These are phyloP conservation scores for Pisolithus albus DNA, from an alignment of 768 basidiomycete genomes.

Conservation along the genomic window DNA sequence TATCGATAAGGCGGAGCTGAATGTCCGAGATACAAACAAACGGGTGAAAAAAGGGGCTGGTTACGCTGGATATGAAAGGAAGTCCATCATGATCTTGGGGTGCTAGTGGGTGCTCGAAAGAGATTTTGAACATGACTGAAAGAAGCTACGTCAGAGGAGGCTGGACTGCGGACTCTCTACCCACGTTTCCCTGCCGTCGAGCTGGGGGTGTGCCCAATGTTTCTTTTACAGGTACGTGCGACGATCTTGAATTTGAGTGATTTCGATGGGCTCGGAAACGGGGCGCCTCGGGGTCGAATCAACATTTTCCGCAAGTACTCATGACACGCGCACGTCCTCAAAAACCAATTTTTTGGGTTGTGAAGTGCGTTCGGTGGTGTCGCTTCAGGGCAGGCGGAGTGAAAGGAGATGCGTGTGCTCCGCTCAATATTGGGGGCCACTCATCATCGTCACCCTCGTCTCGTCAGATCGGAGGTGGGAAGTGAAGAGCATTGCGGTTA, in stretches of 20 bases:
- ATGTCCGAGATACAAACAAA: conserved; percentile 14
- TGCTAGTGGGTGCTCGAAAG: conserved; percentile 13
- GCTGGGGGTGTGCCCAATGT: conserved; percentile 7
- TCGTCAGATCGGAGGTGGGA: conserved; percentile 50
- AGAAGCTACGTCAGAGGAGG: conserved; percentile 5
- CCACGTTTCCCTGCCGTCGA: conserved; percentile 1
- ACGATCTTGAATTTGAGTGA: conserved; percentile 7
- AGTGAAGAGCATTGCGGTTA: conserved; percentile 53
- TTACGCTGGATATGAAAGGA: conserved; percentile 15
- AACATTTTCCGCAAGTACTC: too few relatives aligned
- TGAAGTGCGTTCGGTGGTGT: conserved; percentile 1
- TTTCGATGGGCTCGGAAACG: neutral
- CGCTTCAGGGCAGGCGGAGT: conserved; percentile 30
- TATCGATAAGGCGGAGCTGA: conserved; percentile 28
- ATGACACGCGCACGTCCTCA: too few relatives aligned
- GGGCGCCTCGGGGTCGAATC: neutral
- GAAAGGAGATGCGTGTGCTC: conserved; percentile 7
- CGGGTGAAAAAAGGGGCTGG: conserved; percentile 14
- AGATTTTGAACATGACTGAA: conserved; percentile 1
- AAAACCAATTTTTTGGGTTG: too few relatives aligned
- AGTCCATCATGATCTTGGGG: conserved; percentile 12
- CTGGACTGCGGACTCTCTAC: neutral
- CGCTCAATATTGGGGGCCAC: conserved; percentile 9
- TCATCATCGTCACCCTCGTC: conserved; percentile 45
- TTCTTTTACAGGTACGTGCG: conserved; percentile 2